phyloP scores from a whole-genome alignment of 2,329 filamentous ascomycete genomes.

The Trichoderma atrobrunneum region DNA sequence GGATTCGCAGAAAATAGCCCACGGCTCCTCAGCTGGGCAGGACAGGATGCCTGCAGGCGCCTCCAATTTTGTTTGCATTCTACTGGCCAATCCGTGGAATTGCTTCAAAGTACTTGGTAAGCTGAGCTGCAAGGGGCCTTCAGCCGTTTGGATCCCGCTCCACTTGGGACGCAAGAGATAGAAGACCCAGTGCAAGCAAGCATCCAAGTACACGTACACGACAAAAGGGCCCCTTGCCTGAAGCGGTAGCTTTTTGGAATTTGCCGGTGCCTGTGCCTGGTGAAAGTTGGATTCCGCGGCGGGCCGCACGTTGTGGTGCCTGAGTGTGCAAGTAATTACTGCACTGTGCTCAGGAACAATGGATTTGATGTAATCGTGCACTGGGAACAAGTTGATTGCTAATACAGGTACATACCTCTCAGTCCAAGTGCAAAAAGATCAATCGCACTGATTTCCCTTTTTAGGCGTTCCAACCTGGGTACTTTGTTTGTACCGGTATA shows the following conservation, averaged over 20 bases:
- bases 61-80: neutral
- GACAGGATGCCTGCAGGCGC: neutral
- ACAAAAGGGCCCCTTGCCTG: neutral
- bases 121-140: conserved; percentile 14
- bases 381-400: neutral
- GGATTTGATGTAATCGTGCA: neutral
- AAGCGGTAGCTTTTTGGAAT: neutral
- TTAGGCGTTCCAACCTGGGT: neutral
- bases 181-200: neutral
- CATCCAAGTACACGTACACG: neutral
- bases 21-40: neutral
- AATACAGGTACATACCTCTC: neutral
- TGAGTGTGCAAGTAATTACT: neutral
- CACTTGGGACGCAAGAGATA: conserved; percentile 17
- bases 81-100: neutral
- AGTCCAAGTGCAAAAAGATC: neutral
- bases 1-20: neutral
- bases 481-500: neutral
- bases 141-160: neutral
- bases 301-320: neutral
- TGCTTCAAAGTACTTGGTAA: neutral
- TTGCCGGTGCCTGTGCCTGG: neutral
- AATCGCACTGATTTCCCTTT: neutral
- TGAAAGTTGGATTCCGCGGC: neutral
- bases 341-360: neutral